Evolutionary conservation across 768 basidiomycete species (phyloP).

Genomic region (Mycena vitilis): DNA sequence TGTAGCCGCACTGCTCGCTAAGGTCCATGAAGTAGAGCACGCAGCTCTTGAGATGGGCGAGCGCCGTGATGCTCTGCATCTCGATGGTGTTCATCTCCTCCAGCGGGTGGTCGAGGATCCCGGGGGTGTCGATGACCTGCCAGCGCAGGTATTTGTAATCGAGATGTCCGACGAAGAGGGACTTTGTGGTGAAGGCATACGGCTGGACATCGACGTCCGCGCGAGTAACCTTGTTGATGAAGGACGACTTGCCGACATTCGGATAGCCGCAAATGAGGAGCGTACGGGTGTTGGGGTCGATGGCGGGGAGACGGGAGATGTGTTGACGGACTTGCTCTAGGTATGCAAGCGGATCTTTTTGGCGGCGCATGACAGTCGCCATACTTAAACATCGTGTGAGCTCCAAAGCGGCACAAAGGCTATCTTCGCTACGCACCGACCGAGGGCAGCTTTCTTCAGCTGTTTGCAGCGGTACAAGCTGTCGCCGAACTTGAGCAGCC

Average conservation of each 20-base stretch:
- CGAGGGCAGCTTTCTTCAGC: slow-evolving; percentile 96
- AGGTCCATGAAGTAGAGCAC: slow-evolving; percentile 99
- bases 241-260: slow-evolving; percentile 99
- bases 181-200: slow-evolving; percentile 99
- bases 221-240: slow-evolving; percentile 99
- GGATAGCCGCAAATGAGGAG: slow-evolving; percentile 99
- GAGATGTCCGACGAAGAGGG: slow-evolving; percentile 97
- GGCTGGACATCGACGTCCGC: slow-evolving; percentile 99
- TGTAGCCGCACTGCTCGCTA: slow-evolving; percentile 98
- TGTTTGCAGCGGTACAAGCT: slow-evolving; percentile 98
- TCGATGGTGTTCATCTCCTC: slow-evolving; percentile 99
- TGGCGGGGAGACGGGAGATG: slow-evolving; percentile 96
- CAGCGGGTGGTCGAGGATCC: slow-evolving; percentile 96
- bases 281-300: slow-evolving; percentile 98
- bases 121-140: slow-evolving; percentile 99
- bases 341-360: slow-evolving; percentile 98
- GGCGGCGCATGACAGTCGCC: slow-evolving; percentile 98
- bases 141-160: slow-evolving; percentile 99
- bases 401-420: neutral
- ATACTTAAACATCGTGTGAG: slow-evolving; percentile 64
- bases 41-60: slow-evolving; percentile 95
- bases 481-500: slow-evolving; percentile 97
- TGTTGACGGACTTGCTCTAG: slow-evolving; percentile 99
- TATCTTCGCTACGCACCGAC: slow-evolving; percentile 72
- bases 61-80: slow-evolving; percentile 99